Conservation (phyloP, 129 eudicot genomes). For the Chrysanthemum lavandulifolium region DNA sequence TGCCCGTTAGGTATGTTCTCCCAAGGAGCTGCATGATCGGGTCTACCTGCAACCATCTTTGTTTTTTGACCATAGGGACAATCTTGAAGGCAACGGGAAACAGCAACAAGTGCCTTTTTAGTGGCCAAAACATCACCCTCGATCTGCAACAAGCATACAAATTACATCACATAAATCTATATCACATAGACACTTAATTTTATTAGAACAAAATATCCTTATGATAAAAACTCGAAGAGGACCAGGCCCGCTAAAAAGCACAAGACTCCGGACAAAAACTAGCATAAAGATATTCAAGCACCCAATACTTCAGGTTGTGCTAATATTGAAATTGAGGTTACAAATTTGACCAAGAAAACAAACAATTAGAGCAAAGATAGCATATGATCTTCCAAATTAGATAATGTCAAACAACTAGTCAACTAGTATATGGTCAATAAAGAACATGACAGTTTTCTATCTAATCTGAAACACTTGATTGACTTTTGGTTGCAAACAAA, state of each 20-base stretch:
- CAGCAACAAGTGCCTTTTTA: conserved; percentile 77
- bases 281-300: conserved; percentile 6
- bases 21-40: conserved; percentile 34
- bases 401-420: not conserved
- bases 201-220: not conserved
- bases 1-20: conserved; percentile 34
- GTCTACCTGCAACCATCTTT: conserved; percentile 27
- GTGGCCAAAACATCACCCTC: conserved; percentile 66
- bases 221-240: not conserved
- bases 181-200: conserved; percentile 2
- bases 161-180: conserved; percentile 1
- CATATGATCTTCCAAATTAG: not conserved
- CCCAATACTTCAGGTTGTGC: conserved; percentile 10
- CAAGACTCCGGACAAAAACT: not conserved
- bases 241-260: not conserved
- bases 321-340: not conserved
- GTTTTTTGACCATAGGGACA: conserved; percentile 41
- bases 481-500: conserved; percentile 5
- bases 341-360: not conserved
- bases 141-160: conserved; percentile 46
- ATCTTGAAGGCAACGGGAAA: conserved; percentile 70
- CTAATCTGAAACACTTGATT: conserved; percentile 2
- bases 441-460: not conserved
- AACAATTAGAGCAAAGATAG: not conserved
- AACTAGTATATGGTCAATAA: conserved; percentile 7